Conservation (phyloP, 345 rosid genomes). For the Lumnitzera racemosa region DNA sequence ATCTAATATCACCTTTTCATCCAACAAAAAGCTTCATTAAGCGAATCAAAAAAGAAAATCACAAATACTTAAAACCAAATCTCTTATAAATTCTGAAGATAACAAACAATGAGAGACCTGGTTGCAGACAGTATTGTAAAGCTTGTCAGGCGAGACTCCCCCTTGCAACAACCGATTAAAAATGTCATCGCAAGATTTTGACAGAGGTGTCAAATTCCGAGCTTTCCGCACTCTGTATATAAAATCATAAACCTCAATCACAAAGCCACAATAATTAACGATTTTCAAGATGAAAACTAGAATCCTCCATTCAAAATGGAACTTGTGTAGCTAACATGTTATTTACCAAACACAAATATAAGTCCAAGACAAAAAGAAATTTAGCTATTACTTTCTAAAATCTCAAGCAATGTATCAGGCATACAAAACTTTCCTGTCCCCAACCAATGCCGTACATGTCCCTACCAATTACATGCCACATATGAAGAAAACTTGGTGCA, state of each 20-base stretch:
- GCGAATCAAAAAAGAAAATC: no score
- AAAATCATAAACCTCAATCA: background rate
- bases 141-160: slow-evolving; percentile 69
- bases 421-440: no score
- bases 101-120: slow-evolving; percentile 38
- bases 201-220: slow-evolving; percentile 36
- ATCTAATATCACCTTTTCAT: no score
- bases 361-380: background rate
- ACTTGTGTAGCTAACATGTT: background rate
- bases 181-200: slow-evolving; percentile 92
- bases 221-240: slow-evolving; percentile 69
- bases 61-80: no score
- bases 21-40: no score
- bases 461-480: no score
- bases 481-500: no score
- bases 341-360: background rate
- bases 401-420: no score
- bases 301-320: no score
- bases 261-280: background rate
- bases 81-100: no score
- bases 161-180: slow-evolving; percentile 73
- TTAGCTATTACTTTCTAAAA: no score
- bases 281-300: background rate
- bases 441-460: no score
- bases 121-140: slow-evolving; percentile 76